These are phyloP conservation scores for Niebla homalea DNA, from an alignment of 495 filamentous ascomycete species.

Conservation along the genomic window DNA sequence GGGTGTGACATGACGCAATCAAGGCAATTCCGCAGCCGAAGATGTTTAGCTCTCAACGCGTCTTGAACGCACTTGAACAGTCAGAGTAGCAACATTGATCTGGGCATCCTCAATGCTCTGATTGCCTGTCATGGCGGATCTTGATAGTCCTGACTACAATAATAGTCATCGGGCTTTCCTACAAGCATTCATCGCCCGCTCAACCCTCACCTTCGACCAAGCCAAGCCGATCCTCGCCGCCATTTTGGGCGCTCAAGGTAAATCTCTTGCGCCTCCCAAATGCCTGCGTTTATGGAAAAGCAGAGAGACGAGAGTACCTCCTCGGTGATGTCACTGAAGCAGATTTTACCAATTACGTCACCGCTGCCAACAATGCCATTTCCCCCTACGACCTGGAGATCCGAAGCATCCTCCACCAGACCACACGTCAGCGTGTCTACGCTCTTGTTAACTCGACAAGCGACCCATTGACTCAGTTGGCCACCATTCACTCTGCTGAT, in stretches of 20 bases:
- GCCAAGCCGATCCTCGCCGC: conserved; percentile 60
- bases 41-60: no score
- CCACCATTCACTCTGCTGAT: conserved; percentile 67
- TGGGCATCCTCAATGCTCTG: no score
- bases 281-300: background rate
- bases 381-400: conserved; percentile 81
- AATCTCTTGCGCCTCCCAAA: background rate
- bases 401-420: conserved; percentile 54
- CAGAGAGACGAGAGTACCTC: conserved; percentile 31
- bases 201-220: conserved; percentile 60
- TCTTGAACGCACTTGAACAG: no score
- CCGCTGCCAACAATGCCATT: conserved; percentile 54
- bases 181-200: conserved; percentile 73
- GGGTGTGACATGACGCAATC: no score
- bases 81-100: no score
- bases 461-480: conserved; percentile 71
- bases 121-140: conserved; percentile 9
- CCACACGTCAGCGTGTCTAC: conserved; percentile 37
- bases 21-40: no score
- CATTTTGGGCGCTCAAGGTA: conserved; percentile 49
- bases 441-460: conserved; percentile 81
- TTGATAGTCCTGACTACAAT: conserved; percentile 29
- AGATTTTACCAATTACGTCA: conserved; percentile 55
- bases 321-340: conserved; percentile 50
- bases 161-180: conserved; percentile 84